phyloP scores from a whole-genome alignment of 306 rosid genomes.

The Castanea sativa region DNA sequence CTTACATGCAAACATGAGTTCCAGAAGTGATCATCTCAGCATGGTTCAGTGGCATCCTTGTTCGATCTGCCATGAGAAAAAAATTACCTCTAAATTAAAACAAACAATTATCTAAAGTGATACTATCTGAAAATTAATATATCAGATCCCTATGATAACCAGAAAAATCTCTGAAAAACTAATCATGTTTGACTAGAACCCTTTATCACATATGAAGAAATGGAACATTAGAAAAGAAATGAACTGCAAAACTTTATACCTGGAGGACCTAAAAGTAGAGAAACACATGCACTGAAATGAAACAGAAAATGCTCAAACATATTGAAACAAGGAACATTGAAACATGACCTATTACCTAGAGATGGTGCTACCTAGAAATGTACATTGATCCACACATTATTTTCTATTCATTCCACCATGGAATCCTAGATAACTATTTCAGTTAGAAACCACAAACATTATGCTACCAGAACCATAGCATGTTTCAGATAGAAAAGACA shows the following conservation, averaged over 20 bases:
- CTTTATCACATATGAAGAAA: too few relatives aligned
- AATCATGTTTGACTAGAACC: neutral
- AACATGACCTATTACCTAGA: neutral
- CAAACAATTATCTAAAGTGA: neutral
- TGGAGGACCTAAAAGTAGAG: neutral
- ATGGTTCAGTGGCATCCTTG: conserved; percentile 56
- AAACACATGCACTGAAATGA: neutral
- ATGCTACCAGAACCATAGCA: neutral
- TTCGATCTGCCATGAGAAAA: conserved; percentile 52
- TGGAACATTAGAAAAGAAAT: neutral
- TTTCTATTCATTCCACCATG: neutral
- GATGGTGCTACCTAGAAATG: neutral
- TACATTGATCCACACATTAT: neutral
- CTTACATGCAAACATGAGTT: conserved; percentile 62
- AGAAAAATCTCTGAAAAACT: neutral
- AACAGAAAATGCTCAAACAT: too few relatives aligned
- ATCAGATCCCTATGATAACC: neutral
- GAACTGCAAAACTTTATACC: neutral
- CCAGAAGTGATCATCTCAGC: conserved; percentile 55
- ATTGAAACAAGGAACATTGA: neutral
- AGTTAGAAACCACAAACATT: neutral
- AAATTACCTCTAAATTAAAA: neutral
- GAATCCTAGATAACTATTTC: neutral
- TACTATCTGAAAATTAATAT: neutral
- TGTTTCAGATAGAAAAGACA: neutral